phyloP scores from a whole-genome alignment of 148 eudicot genomes.

The Camellia granthamiana region DNA sequence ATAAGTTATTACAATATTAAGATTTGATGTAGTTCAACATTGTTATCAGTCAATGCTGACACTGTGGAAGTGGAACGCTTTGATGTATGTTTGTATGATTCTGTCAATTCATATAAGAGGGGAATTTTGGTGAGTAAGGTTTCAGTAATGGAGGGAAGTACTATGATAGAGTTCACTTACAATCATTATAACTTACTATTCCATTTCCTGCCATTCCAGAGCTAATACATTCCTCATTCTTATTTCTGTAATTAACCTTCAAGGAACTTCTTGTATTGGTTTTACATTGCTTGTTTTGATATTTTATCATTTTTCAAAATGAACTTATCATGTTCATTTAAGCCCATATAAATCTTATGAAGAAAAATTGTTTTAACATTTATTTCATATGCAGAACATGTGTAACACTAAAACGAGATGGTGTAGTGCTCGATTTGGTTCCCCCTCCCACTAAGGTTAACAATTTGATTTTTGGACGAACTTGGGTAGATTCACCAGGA shows the following conservation, averaged over 20 bases:
- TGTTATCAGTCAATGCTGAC: background rate
- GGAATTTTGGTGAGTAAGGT: background rate
- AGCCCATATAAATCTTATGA: background rate
- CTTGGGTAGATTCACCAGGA: constrained; percentile 97
- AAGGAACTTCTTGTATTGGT: background rate
- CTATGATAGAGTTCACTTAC: background rate
- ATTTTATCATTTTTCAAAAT: too few relatives aligned
- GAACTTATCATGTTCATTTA: background rate
- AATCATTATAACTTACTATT: background rate
- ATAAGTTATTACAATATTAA: background rate
- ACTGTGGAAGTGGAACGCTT: background rate
- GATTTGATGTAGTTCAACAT: background rate
- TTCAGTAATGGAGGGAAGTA: background rate
- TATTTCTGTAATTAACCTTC: constrained; percentile 7
- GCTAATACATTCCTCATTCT: background rate
- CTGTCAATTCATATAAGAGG: background rate
- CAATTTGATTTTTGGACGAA: constrained; percentile 90
- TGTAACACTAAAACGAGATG: constrained; percentile 69
- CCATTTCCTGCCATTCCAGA: background rate
- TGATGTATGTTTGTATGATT: background rate
- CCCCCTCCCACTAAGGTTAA: constrained; percentile 97
- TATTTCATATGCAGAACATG: constrained; percentile 52
- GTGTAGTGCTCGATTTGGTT: constrained; percentile 83
- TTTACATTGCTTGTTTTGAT: background rate
- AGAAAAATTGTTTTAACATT: background rate